phyloP scores from a whole-genome alignment of 495 filamentous ascomycete species.

The Aspergillus saccharolyticus region DNA sequence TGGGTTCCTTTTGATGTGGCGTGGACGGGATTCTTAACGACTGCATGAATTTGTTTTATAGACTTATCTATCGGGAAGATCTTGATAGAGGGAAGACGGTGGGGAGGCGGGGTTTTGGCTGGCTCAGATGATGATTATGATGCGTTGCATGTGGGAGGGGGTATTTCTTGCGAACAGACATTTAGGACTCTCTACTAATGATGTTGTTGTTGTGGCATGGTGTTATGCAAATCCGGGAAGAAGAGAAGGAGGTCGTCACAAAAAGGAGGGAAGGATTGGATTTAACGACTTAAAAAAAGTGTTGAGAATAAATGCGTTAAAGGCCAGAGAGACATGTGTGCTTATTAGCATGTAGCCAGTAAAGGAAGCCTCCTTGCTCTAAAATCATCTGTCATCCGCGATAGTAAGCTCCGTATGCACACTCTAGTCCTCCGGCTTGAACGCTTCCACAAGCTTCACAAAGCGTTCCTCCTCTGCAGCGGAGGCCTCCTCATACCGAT shows the following conservation, averaged over 20 bases:
- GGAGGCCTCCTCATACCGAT: background rate
- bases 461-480: background rate
- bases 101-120: background rate
- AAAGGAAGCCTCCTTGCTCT: too few relatives aligned
- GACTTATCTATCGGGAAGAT: constrained; percentile 13
- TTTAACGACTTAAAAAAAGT: background rate
- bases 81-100: background rate
- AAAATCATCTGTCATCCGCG: background rate
- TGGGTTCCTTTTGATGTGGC: constrained; percentile 22
- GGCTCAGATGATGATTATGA: background rate
- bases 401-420: background rate
- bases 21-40: constrained; percentile 33
- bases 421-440: background rate
- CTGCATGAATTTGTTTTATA: constrained; percentile 41
- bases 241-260: background rate
- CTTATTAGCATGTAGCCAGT: background rate
- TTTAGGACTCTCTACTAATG: background rate
- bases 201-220: background rate
- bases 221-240: background rate
- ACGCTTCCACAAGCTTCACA: background rate
- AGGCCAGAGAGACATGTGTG: background rate
- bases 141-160: background rate
- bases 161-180: background rate
- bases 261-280: background rate
- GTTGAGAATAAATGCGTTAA: background rate